Conservation (phyloP, 1,284 basidiomycete species). For the Uromyces viciae-fabae region DNA sequence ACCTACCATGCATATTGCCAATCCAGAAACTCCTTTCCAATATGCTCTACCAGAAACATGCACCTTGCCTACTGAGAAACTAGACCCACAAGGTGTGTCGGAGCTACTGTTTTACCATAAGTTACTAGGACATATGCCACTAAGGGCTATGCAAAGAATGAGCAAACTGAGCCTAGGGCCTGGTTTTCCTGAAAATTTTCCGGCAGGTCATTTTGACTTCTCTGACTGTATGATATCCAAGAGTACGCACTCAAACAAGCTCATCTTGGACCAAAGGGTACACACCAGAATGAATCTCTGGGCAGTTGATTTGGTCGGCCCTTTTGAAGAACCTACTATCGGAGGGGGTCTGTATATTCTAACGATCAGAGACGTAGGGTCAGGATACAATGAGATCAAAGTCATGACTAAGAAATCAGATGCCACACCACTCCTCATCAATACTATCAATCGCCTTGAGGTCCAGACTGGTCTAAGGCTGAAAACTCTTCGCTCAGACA, state of each 20-base stretch:
- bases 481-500: slow-evolving; percentile 18
- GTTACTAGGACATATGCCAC: too few relatives aligned
- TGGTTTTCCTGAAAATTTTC: background rate
- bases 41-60: too few relatives aligned
- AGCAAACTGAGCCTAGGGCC: background rate
- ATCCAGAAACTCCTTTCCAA: too few relatives aligned
- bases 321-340: background rate
- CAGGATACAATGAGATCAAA: background rate
- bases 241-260: background rate
- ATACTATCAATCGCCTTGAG: background rate
- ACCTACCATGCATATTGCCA: too few relatives aligned
- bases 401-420: background rate
- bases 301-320: background rate
- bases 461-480: background rate
- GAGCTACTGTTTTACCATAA: too few relatives aligned
- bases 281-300: background rate
- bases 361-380: background rate
- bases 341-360: background rate
- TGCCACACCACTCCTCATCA: background rate
- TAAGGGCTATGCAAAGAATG: background rate
- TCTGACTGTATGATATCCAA: background rate
- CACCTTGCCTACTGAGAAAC: too few relatives aligned
- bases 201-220: background rate
- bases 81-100: too few relatives aligned
- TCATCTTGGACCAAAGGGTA: background rate